A percentile compares a stretch with the other conserved stretches of the same genome.
These are phyloP conservation scores for Citrus unshiu DNA, from an alignment of 345 rosid species.

Conservation along the genomic window DNA sequence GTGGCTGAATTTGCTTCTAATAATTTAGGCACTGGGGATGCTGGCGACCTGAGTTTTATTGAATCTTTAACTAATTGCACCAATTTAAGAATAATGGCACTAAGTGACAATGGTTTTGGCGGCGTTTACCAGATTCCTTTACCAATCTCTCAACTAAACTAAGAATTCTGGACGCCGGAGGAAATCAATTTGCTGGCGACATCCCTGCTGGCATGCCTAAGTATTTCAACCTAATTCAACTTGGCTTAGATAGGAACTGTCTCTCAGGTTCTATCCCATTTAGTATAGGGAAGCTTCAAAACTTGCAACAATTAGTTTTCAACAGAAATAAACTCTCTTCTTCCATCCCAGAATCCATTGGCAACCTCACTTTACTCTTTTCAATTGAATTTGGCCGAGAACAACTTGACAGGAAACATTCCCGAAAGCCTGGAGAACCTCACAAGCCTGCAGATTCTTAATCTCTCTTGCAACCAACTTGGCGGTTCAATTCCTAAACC, in stretches of 20 bases:
- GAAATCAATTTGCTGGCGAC: constrained; percentile 1
- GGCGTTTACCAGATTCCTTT: constrained; percentile 20
- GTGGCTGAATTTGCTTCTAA: constrained; percentile 13
- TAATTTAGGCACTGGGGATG: constrained; percentile 11
- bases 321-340: constrained; percentile 11
- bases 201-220: constrained; percentile 3
- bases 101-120: constrained; percentile 7
- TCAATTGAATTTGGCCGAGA: constrained; percentile 17
- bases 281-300: constrained; percentile 16
- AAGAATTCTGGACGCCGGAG: background rate
- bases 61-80: constrained; percentile 20
- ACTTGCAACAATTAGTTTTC: background rate
- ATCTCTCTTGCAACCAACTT: constrained; percentile 4
- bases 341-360: constrained; percentile 14
- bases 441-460: background rate
- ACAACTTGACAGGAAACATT: constrained; percentile 6
- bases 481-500: constrained; percentile 3
- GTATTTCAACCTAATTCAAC: background rate
- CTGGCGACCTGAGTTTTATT: constrained; percentile 12
- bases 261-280: constrained; percentile 4
- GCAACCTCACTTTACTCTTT: constrained; percentile 22
- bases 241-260: background rate
- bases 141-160: constrained; percentile 22
- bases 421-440: constrained; percentile 1
- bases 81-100: constrained; percentile 2